Evolutionary conservation across 306 rosid species (phyloP).

Genomic region (Spatholobus suberectus): DNA sequence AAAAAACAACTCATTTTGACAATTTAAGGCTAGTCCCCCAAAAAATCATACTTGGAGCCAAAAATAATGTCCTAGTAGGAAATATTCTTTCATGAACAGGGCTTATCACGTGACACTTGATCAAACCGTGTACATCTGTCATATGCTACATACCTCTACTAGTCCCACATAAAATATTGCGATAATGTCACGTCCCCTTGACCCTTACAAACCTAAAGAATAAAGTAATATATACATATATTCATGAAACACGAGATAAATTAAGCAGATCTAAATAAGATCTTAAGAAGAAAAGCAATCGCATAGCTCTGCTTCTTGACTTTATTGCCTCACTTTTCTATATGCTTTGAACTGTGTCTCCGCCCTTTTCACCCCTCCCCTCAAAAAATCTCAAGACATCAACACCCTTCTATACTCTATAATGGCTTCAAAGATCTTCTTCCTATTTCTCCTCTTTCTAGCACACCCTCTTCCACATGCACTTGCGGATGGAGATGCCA

Average conservation of each 20-base stretch:
- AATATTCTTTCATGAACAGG: conserved; percentile 29
- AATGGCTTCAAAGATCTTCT: conserved; percentile 50
- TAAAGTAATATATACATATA: not conserved
- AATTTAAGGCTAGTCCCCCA: conserved; percentile 5
- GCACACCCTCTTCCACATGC: conserved; percentile 4
- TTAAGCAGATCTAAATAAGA: conserved; percentile 32
- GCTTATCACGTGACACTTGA: conserved; percentile 42
- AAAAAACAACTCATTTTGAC: conserved; percentile 42
- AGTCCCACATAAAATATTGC: conserved; percentile 10
- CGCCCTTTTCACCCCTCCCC: conserved; percentile 24
- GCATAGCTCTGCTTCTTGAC: conserved; percentile 35
- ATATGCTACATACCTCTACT: not conserved
- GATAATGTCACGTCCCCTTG: not conserved
- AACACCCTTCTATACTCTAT: not conserved
- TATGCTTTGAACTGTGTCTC: conserved; percentile 4
- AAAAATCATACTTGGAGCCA: not conserved
- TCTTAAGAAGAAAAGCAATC: conserved; percentile 25
- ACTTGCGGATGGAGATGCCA: conserved; percentile 56
- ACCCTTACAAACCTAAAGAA: not conserved
- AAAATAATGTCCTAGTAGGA: not conserved
- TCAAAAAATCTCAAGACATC: not conserved
- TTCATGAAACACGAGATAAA: conserved; percentile 31
- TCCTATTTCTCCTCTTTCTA: conserved; percentile 46
- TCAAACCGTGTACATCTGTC: conserved; percentile 10
- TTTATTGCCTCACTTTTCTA: conserved; percentile 31